Evolutionary conservation across 768 basidiomycete genomes (phyloP).

Genomic region (Suillus variegatus): DNA sequence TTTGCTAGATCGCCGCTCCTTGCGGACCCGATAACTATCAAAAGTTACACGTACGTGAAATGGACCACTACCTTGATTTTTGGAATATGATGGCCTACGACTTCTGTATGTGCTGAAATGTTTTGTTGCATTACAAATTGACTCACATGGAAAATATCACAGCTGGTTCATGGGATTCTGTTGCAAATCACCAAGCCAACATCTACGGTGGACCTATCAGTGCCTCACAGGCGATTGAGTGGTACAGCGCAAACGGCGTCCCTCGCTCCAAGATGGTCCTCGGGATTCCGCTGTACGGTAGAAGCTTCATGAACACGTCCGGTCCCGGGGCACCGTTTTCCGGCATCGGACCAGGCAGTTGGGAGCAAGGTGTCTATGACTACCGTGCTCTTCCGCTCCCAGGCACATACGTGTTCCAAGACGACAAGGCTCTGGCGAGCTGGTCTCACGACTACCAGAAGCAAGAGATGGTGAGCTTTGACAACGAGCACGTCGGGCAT

Average conservation of each 20-base stretch:
- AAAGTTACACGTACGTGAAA: slow-evolving; percentile 75
- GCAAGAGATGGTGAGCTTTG: slow-evolving; percentile 84
- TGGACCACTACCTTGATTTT: slow-evolving; percentile 88
- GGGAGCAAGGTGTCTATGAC: slow-evolving; percentile 93
- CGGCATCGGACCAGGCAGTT: slow-evolving; percentile 84
- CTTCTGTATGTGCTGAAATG: slow-evolving; percentile 51
- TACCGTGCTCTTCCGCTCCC: slow-evolving; percentile 87
- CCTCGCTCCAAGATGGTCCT: slow-evolving; percentile 78
- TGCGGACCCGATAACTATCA: slow-evolving; percentile 87
- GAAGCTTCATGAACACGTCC: slow-evolving; percentile 82
- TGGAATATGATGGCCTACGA: slow-evolving; percentile 99
- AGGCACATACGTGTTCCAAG: slow-evolving; percentile 63
- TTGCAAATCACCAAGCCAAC: slow-evolving; percentile 85
- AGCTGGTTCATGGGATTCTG: slow-evolving; percentile 78
- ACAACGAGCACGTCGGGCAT: slow-evolving; percentile 64
- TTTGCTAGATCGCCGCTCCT: slow-evolving; percentile 80
- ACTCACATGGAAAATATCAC: slow-evolving; percentile 11
- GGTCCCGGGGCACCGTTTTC: slow-evolving; percentile 81
- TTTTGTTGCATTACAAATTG: slow-evolving; percentile 9
- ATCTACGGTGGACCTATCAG: slow-evolving; percentile 69
- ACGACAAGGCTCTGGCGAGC: slow-evolving; percentile 70
- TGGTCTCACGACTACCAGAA: slow-evolving; percentile 79
- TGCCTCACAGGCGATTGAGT: slow-evolving; percentile 63
- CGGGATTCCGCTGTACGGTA: slow-evolving; percentile 92
- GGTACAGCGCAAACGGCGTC: slow-evolving; percentile 74